phyloP scores from a whole-genome alignment of 2,329 filamentous ascomycete genomes.

The Rutstroemia sp. region DNA sequence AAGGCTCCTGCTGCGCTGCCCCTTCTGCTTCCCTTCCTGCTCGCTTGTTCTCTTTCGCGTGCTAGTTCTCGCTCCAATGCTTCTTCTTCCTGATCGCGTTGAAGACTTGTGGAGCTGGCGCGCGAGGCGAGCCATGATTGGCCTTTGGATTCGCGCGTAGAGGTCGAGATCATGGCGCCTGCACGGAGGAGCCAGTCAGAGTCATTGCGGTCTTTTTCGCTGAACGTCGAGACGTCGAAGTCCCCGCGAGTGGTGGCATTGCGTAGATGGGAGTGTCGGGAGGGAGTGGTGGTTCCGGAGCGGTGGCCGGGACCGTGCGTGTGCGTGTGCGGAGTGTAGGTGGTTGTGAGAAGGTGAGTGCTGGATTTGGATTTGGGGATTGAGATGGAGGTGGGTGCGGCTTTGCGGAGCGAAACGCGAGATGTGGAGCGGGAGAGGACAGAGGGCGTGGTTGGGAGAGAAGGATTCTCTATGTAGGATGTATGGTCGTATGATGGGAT shows the following conservation, averaged over 20 bases:
- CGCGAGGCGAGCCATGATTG: slow-evolving; percentile 62
- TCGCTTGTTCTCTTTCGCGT: slow-evolving; percentile 42
- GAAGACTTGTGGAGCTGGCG: slow-evolving; percentile 56
- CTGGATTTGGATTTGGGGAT: slow-evolving; percentile 57
- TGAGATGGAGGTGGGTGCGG: slow-evolving; percentile 16
- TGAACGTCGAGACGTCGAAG: slow-evolving; percentile 21
- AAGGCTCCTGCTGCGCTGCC: slow-evolving; percentile 21
- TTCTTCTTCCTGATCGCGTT: slow-evolving; percentile 45
- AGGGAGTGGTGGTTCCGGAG: slow-evolving; percentile 23
- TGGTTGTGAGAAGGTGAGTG: slow-evolving; percentile 39
- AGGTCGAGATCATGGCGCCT: slow-evolving; percentile 53
- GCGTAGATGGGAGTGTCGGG: slow-evolving; percentile 5
- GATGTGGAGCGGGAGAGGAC: slow-evolving; percentile 52
- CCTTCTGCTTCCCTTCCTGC: slow-evolving; percentile 28
- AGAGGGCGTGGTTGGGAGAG: slow-evolving; percentile 56
- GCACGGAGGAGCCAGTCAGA: slow-evolving; percentile 60
- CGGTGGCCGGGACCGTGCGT: slow-evolving; percentile 18
- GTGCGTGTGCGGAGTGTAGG: not conserved
- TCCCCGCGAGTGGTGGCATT: slow-evolving; percentile 23
- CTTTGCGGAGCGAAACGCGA: slow-evolving; percentile 38
- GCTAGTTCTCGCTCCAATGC: slow-evolving; percentile 45
- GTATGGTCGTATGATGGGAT: slow-evolving; percentile 32
- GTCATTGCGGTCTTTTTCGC: slow-evolving; percentile 36
- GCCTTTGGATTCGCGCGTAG: slow-evolving; percentile 59
- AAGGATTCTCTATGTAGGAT: slow-evolving; percentile 55